A percentile compares a stretch with the other conserved stretches of the same genome.
These are phyloP conservation scores for Acrocalymma vagum DNA, from an alignment of 2,329 filamentous ascomycete genomes.

Conservation along the genomic window DNA sequence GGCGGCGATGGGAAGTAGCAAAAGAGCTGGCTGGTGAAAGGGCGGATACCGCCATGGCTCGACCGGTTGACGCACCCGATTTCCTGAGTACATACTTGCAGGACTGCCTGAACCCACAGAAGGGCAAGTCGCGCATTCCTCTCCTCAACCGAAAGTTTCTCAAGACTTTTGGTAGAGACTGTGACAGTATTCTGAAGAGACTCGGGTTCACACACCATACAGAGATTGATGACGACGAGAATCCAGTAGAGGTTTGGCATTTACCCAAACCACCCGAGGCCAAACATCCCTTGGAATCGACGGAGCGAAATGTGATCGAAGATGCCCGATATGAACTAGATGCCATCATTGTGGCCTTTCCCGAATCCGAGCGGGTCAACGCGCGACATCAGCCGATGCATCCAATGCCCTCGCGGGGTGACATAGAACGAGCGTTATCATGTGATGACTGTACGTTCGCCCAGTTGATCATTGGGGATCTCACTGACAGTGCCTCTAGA, in stretches of 20 bases:
- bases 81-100: constrained; percentile 67
- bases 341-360: constrained; percentile 57
- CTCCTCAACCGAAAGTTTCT: constrained; percentile 70
- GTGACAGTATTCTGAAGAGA: constrained; percentile 64
- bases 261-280: constrained; percentile 37
- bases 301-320: constrained; percentile 55
- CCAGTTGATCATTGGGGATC: neutral
- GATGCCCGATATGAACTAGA: constrained; percentile 67
- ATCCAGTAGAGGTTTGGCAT: constrained; percentile 37
- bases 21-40: constrained; percentile 62
- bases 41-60: constrained; percentile 60
- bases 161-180: constrained; percentile 69
- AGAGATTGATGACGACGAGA: constrained; percentile 39
- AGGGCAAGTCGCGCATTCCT: constrained; percentile 63
- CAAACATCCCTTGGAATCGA: constrained; percentile 27
- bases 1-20: constrained; percentile 62
- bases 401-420: constrained; percentile 45
- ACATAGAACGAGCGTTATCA: constrained; percentile 49
- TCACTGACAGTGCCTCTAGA: constrained; percentile 27
- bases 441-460: constrained; percentile 45
- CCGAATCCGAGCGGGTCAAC: constrained; percentile 37
- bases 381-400: constrained; percentile 39
- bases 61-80: constrained; percentile 62
- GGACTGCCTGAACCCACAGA: constrained; percentile 63
- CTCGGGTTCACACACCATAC: constrained; percentile 62